Percentiles rank a stretch among this genome's conserved stretches.
Conservation (phyloP, 768 basidiomycete genomes). For the Tubosaeta sp. region DNA sequence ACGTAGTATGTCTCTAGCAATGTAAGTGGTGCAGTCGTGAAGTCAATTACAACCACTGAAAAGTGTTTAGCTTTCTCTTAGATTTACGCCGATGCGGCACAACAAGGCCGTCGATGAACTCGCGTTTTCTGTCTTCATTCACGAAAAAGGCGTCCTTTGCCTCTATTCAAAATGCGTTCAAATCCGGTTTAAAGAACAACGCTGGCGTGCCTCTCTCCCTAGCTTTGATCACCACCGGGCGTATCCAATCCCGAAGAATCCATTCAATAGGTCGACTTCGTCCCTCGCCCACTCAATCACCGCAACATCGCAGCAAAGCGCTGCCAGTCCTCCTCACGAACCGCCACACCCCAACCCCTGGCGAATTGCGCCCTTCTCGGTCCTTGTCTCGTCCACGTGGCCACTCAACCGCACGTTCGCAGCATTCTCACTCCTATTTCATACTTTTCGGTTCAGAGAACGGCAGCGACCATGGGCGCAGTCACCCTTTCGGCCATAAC, state of each 20-base stretch:
- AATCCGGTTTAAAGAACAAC: conserved; percentile 48
- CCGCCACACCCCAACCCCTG: conserved; percentile 58
- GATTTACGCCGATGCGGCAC: too few relatives aligned
- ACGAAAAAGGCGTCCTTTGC: conserved; percentile 83
- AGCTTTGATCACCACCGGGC: conserved; percentile 55
- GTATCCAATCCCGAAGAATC: conserved; percentile 75
- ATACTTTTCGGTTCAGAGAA: conserved; percentile 65
- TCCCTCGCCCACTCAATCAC: conserved; percentile 53
- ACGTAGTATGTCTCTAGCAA: too few relatives aligned
- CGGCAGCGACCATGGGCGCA: conserved; percentile 64
- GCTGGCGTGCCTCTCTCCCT: conserved; percentile 71
- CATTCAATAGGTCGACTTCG: conserved; percentile 78
- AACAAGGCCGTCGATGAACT: too few relatives aligned
- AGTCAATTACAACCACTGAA: too few relatives aligned
- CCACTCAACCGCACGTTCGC: conserved; percentile 61
- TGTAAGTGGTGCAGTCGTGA: too few relatives aligned
- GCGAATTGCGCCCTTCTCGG: conserved; percentile 33
- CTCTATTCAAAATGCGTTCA: conserved; percentile 84
- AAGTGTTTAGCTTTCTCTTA: too few relatives aligned
- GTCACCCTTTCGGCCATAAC: conserved; percentile 31
- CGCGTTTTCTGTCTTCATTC: too few relatives aligned
- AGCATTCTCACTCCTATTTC: conserved; percentile 75
- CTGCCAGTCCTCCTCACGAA: conserved; percentile 43
- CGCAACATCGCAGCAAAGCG: conserved; percentile 35
- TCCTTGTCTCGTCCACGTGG: conserved; percentile 47